Base-by-base conservation (phyloP, 495 filamentous ascomycete species). In the Rusavskia elegans region DNA sequence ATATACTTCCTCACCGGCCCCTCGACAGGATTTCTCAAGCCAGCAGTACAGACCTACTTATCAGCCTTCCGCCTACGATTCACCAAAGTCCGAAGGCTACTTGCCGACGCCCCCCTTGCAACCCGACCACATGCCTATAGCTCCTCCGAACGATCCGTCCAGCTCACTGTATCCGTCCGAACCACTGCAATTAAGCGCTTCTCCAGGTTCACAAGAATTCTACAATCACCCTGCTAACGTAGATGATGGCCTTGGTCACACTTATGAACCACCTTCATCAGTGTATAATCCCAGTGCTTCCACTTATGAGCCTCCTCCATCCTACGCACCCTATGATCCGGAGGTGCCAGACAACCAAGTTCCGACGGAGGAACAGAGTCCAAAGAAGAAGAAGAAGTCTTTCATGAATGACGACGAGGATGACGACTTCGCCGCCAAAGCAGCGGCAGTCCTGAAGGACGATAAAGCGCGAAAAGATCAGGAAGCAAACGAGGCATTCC, bases 331-430 rank as follows among this genome's bases (percentile, higher is more conserved):
- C 6, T 59, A 61, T 9, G 40, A 51, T 45, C 49, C 45, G 32
- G 66, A 75, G n/a, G 52, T 52, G 19, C 44, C 1, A 46, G 52
- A 57, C 10, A 63, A 66, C 11, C 48, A 67, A 9, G 63, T 70
- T 8, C 63, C 63, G 2, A 71, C 75, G 25, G 72, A 73, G 19
- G 17, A 46, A 29, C 17, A 4, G 13, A 46, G 44, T 46, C 21
- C 44, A 2, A 74, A 79, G 50, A 73, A 74, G 1, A 92, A 83
- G 67, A 85, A 85, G 10, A 3, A 35, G 67, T 87, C 84, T 61
- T 77, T 75, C n/a, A 81, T 84, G 54, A 81, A 90, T 75, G 83
- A 87, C 64, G 83, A 85, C 38, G 84, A 90, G 21, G 69, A 69
- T 0, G 71, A 74, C 44, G 75, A 78, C 45, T 57, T 81, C 36